Base-by-base conservation (phyloP, 352 stramenopile species). In the Lagenidium giganteum region DNA sequence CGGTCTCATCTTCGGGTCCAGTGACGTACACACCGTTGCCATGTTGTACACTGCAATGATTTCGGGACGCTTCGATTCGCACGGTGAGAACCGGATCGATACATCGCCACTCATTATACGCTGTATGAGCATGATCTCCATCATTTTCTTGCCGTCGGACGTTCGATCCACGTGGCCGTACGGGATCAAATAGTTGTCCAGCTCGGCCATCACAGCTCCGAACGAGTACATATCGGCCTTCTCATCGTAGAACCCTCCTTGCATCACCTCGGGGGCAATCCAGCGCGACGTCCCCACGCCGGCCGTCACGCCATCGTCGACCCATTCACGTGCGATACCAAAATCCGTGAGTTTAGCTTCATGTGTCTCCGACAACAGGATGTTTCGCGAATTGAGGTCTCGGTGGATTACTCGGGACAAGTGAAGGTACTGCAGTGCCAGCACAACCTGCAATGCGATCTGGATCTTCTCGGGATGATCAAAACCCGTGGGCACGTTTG, bases 361-460 rank as follows among this genome's bases (percentile, higher is more conserved):
- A 30, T 64, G 42, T 5, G 55, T 47, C 28, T 49, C 42, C 31
- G 24, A 57, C 13, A 83, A 50, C 36, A 78, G 33, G 42, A 80
- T 69, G 31, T 80, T 80, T 29, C 55, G 46, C 13, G 64, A 80
- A 37, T 80, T 79, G 18, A 83, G 57, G 38, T 83, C 67, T 0
- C 67, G 61, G 25, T 80, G 64, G 8, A 83, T 59, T 33, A 76
- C 47, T 0, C 50, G 46, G 7, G 67, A 61, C 11, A 52, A 63
- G 54, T 83, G 70, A 27, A 83, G 42, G 29, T 76, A 83, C 5
- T 13, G 41, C n/a, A 50, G 51, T 52, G n/a, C n/a, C 23, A 32
- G 22, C 5, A 31, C 42, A 13, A 57, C 42, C 20, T 14, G 8
- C 32, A 30, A 7, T 12, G 36, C 16, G 20, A 45, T 22, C 4